Evolutionary conservation across 495 filamentous ascomycete genomes (phyloP), one percentile per base, ranked within the genome.

Genomic region (Trichoderma gamsii): DNA sequence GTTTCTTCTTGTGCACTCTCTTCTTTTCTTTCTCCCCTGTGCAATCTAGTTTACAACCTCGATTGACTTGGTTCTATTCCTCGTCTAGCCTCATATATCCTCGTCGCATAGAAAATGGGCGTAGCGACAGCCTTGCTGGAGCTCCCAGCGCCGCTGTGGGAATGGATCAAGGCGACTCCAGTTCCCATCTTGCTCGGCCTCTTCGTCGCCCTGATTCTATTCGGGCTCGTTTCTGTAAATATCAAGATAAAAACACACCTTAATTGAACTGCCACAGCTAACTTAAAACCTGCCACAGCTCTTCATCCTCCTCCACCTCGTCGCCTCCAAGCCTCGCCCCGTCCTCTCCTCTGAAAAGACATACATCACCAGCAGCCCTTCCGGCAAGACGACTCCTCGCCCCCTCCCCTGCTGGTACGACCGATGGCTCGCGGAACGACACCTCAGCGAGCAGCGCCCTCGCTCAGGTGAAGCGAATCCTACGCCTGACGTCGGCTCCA

Each of bases 351-450:
- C 90, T 64, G 95, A 99, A 78, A 93, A 92, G 76, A 87, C 82
- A n/a, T 98, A 92, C 80, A 85, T 86, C 41, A 93, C 90, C 32
- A 88, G 92, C 23, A 77, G 85, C 38, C 79, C 89, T 66, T 83
- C 87, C 71, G 90, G 93, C 69, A 78, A 76, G 3, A 80, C 83
- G 67, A 68, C 77, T 16, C 80, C 86, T 1, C 83, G 88, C 68
- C 80, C 82, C 32, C 81, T 98, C 51, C 90, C 94, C 7, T 94
- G 89, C 81, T 97, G 93, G 93, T 84, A 90, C 69, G 90, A 96
- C 77, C 79, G 80, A 70, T 87, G 85, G 80, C 76, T 81, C n/a
- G 80, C 83, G 29, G 80, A 85, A 71, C 82, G 84, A 67, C 80
- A 80, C 41, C 75, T 79, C 64, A 74, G 68, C 72, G 72, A 80